Evolutionary conservation across 202 grass and related monocot species (phyloP), one percentile per base, ranked within the genome.

Genomic region (Sporobolus alterniflorus): DNA sequence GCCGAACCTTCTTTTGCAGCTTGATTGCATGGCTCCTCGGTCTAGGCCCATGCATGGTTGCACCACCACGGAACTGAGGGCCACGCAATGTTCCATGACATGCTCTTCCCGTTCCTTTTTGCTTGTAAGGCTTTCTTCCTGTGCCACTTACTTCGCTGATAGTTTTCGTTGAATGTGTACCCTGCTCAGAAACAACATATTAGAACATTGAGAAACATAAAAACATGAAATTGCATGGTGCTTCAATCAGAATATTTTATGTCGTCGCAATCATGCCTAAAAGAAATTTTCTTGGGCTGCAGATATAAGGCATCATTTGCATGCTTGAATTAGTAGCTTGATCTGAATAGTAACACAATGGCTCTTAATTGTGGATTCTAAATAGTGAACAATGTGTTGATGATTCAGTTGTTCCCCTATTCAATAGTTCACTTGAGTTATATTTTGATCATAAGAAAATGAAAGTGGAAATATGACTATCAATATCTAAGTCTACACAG

Each of bases 1-100:
- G 90, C 4, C 86, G 44, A 59, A 98, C 90, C 77, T 93, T 95
- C 88, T 98, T 95, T 69, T 93, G 92, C 47, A 89, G 77, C 75
- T 98, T 93, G 78, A 98, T 89, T 17, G 90, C 92, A 88, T 93
- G 95, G 68, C 90, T 98, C 44, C 86, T 63, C 82, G 90, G 90
- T 80, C 94, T 94, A 82, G 95, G 92, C 31, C 88, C 95, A 95
- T 98, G 96, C 90, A 91, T 91, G 39, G 84, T 86, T 40, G 90
- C 92, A 79, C 90, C 95, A 80, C 82, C 85, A 21, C 87, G 84
- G 39, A 98, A 98, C 95, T 93, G 90, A 75, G 86, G 82, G 43
- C 88, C 88, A 74, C 87, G 82, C 26, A 95, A 63, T 82, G 90
- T 91, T 78, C 95, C 92, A 86, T 95, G 92, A 5, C 89, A 67